Conservation (phyloP, 2,329 filamentous ascomycete species). For the Periglandula ipomoeae region DNA sequence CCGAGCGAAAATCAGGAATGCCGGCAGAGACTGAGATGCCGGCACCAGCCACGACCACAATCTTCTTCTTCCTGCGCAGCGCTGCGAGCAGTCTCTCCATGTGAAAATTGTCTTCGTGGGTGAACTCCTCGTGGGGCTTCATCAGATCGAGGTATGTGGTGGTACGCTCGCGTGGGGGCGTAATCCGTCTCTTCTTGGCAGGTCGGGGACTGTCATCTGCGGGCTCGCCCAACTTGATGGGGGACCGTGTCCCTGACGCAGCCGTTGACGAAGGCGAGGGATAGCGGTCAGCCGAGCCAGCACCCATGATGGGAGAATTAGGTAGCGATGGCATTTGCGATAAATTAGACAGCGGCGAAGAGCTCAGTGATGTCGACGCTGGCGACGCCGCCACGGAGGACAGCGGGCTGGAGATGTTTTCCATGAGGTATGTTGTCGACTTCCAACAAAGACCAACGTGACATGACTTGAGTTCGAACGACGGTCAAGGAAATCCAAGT, state of each 20-base stretch:
- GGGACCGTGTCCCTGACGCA: slow-evolving; percentile 41
- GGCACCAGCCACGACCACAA: slow-evolving; percentile 91
- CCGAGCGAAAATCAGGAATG: slow-evolving; percentile 93
- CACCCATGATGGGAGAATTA: slow-evolving; percentile 30
- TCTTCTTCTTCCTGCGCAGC: slow-evolving; percentile 84
- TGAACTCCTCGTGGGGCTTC: slow-evolving; percentile 39
- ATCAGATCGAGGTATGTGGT: slow-evolving; percentile 73
- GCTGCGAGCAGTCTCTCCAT: slow-evolving; percentile 64
- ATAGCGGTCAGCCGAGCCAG: slow-evolving; percentile 35
- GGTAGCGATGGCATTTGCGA: slow-evolving; percentile 44
- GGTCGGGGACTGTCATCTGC: slow-evolving; percentile 54
- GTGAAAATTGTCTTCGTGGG: slow-evolving; percentile 37
- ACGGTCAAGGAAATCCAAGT: too few species aligned
- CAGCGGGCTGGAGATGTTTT: slow-evolving; percentile 10
- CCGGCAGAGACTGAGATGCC: slow-evolving; percentile 96
- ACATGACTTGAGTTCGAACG: background rate
- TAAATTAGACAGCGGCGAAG: slow-evolving; percentile 45
- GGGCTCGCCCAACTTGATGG: slow-evolving; percentile 34
- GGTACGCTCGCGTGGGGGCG: slow-evolving; percentile 53
- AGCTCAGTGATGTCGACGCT: slow-evolving; percentile 28
- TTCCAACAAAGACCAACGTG: background rate
- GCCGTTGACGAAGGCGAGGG: slow-evolving; percentile 41
- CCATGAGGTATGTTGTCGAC: background rate
- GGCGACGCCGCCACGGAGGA: slow-evolving; percentile 22
- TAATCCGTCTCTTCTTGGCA: slow-evolving; percentile 65